Evolutionary conservation across 192 early-diverging fungal species (phyloP), one percentile per base, ranked within the genome.

Genomic region (Coemansia sp.): DNA sequence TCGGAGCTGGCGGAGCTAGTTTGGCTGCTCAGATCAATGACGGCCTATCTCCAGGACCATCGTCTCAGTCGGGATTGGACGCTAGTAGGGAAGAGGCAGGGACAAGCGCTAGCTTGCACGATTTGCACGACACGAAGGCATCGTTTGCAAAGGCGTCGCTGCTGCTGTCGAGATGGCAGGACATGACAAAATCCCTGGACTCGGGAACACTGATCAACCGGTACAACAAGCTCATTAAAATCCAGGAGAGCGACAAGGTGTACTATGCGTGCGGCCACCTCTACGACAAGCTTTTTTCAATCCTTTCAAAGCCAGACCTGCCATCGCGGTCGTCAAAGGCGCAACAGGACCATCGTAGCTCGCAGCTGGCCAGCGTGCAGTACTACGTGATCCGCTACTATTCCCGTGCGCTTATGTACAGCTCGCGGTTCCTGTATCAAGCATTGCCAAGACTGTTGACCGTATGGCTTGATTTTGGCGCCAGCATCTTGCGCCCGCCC

Each of bases 381-480:
- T 72, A 70, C 59, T 78, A 78, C 13, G 43, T 83, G 26, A 64
- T 83, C 23, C 72, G 81, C 26, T 53, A 83, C 60, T 83, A 78
- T 34, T 49, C 64, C 28, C 75, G 81, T 29, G 56, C 93, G 0
- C 64, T 97, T 12, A 69, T 82, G 30, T 70, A 78, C 33, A 92
- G 95, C 10, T 83, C 89, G 3, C 84, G 88, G 43, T 96, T 91
- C 58, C 85, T 95, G 39, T 95, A 92, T 70, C 88, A 94, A 66
- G 89, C 90, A 6, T 64, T 97, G 64, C 94, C 95, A 8, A 80
- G 91, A 7, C 74, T 97, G 16, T 71, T 97, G 59, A 96, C 94
- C 0, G 71, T 92, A 6, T 97, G 94, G 93, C 72, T 97, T 12
- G 88, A 92, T 35, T 74, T 90, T 65, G 92, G 87, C 7, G 69